A percentile compares a stretch with the other conserved stretches of the same genome.
phyloP scores from a whole-genome alignment of 78 protist genomes.

The Capsaspora owczarzaki region DNA sequence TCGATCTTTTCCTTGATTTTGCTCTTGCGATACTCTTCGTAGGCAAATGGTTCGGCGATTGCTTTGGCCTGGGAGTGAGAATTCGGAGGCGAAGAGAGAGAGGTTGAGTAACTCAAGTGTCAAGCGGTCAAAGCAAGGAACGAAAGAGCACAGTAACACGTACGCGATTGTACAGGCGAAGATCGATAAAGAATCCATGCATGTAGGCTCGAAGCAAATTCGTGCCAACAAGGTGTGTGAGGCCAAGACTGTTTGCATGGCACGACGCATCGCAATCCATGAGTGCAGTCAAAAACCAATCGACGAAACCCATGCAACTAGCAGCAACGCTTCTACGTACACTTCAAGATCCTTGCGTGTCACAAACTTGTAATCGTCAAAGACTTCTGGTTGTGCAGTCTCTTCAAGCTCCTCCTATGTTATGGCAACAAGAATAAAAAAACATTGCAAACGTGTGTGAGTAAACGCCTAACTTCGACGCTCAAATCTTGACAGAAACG shows the following conservation, averaged over 20 bases:
- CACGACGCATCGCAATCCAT: neutral
- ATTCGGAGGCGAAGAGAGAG: neutral
- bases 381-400: conserved; percentile 22
- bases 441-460: no score
- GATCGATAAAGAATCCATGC: conserved; percentile 92
- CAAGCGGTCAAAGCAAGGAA: neutral
- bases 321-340: neutral
- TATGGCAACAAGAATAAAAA: no score
- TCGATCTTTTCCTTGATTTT: conserved; percentile 36
- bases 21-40: conserved; percentile 40
- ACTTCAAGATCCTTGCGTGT: conserved; percentile 73
- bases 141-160: no score
- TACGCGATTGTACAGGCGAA: conserved; percentile 26
- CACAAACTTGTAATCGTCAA: conserved; percentile 88
- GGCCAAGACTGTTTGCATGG: conserved; percentile 22
- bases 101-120: neutral
- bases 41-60: conserved; percentile 49
- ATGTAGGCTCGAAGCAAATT: conserved; percentile 67
- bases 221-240: conserved; percentile 63
- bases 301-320: neutral
- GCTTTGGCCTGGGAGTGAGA: conserved; percentile 46
- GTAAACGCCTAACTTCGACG: no score
- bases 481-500: no score
- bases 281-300: neutral
- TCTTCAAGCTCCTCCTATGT: conserved; percentile 80